These are phyloP conservation scores for Yarrowia sp. DNA, from an alignment of 805 yeast genomes.

Conservation along the genomic window DNA sequence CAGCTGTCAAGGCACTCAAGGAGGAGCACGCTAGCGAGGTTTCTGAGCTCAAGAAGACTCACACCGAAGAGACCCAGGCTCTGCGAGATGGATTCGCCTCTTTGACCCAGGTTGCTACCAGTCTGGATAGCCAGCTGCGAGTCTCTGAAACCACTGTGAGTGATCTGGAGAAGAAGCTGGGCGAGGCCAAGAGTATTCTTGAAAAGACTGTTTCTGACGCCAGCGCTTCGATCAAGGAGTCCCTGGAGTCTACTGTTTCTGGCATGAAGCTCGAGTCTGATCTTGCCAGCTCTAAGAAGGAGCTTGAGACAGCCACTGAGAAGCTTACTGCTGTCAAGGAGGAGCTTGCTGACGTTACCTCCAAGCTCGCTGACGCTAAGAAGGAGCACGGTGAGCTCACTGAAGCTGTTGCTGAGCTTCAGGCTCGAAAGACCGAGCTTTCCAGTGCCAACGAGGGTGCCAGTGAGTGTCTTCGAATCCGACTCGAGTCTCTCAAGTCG, in stretches of 20 bases:
- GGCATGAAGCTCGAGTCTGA: slow-evolving; percentile 19
- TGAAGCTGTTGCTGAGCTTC: neutral
- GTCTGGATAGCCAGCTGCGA: neutral
- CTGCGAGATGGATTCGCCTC: slow-evolving; percentile 1
- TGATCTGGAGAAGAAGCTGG: slow-evolving; percentile 11
- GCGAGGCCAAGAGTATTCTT: neutral
- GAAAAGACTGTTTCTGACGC: slow-evolving; percentile 2
- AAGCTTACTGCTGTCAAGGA: slow-evolving; percentile 7
- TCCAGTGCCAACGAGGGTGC: slow-evolving; percentile 12
- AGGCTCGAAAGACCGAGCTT: slow-evolving; percentile 1
- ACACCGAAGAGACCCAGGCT: slow-evolving; percentile 7
- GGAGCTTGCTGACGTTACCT: neutral
- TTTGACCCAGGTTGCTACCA: neutral
- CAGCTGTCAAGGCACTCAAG: neutral
- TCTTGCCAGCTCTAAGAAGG: neutral
- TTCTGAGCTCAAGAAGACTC: neutral
- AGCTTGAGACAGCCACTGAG: neutral
- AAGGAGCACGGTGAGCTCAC: slow-evolving; percentile 14
- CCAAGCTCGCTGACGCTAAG: neutral
- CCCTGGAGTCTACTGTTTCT: slow-evolving; percentile 1
- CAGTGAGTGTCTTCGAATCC: slow-evolving; percentile 41
- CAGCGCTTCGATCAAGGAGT: neutral
- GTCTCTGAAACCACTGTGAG: neutral
- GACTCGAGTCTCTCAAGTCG: slow-evolving; percentile 47
- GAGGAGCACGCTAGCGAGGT: slow-evolving; percentile 21